Evolutionary conservation across 1,284 basidiomycete genomes (phyloP), one percentile per base, ranked within the genome.

Genomic region (Ceratobasidium sp.): DNA sequence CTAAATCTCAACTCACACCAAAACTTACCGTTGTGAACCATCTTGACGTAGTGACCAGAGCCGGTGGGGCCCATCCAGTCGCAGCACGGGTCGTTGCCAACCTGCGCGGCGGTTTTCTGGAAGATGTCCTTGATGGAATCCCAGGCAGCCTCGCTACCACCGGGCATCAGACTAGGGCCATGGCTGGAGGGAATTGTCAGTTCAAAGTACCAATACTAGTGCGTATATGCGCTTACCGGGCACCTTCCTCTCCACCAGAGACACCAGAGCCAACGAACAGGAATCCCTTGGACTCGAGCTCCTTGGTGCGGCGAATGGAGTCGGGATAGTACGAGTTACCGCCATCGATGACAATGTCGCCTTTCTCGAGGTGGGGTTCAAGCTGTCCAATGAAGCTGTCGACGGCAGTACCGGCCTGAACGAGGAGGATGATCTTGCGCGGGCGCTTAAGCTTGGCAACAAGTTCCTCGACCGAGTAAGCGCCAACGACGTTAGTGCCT

Each of bases 321-420:
- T 99, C 98, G 76, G 98, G 97, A 86, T 94, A 99, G 86, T 99
- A 96, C 73, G 96, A 98, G 87, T 99, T 99, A 80, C 98, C 97
- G 80, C 98, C 98, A 83, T 99, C 98, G 79, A 99, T 98, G 87
- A 99, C 89, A 86, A 99, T 98, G 84, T 87, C 88, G 76, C 83
- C 83, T 82, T 90, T 90, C 79, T 93, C 91, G 76, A 92, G 83
- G 73, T 85, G 84, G 69, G 89, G 86, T 66, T 84, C 88, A 77
- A 87, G 89, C 78, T 89, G 88, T 85, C 87, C 90, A 80, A 87
- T 81, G 74, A 83, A 93, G 43, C 84, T 85, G 55, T 88, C 87
- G 73, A 94, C 92, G 69, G 89, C 91, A 63, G 90, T 89, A 78
- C 92, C 91, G 75, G 88, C 89, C 80, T 89, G 98, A 84, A 99